Conservation (phyloP, 2,329 filamentous ascomycete genomes). For the Epichloe aotearoae region DNA sequence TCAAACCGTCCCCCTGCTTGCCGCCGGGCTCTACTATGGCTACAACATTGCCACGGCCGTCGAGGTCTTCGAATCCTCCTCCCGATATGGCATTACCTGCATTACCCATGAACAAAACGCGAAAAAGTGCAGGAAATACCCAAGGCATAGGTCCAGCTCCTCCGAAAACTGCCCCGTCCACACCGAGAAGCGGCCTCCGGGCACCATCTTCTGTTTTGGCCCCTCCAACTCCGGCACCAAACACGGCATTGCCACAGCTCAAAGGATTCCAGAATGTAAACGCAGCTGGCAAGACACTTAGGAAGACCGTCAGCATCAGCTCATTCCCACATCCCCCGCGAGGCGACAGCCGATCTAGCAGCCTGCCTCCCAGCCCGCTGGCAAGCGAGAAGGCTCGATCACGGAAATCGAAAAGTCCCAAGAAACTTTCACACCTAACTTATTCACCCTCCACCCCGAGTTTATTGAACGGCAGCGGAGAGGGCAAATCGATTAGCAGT, state of each 20-base stretch:
- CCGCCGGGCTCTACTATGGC: slow-evolving; percentile 12
- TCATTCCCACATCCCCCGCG: slow-evolving; percentile 84
- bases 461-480: slow-evolving; percentile 64
- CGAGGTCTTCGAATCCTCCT: slow-evolving; percentile 55
- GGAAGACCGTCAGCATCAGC: slow-evolving; percentile 87
- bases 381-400: slow-evolving; percentile 35
- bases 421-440: slow-evolving; percentile 37
- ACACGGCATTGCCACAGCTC: slow-evolving; percentile 41
- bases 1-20: background rate
- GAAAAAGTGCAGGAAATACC: slow-evolving; percentile 47
- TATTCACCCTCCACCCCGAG: slow-evolving; percentile 48
- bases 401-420: slow-evolving; percentile 43
- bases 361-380: slow-evolving; percentile 48
- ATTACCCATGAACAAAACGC: slow-evolving; percentile 58
- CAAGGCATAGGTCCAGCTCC: slow-evolving; percentile 18
- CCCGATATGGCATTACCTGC: slow-evolving; percentile 61
- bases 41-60: slow-evolving; percentile 52
- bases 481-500: slow-evolving; percentile 58
- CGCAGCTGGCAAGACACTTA: slow-evolving; percentile 53
- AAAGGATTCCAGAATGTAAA: slow-evolving; percentile 43
- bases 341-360: slow-evolving; percentile 44
- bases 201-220: slow-evolving; percentile 42
- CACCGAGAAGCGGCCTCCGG: slow-evolving; percentile 45
- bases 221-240: slow-evolving; percentile 40
- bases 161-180: slow-evolving; percentile 29